Base-by-base conservation (phyloP, 2,329 filamentous ascomycete genomes). In the Colletotrichum liriopes region DNA sequence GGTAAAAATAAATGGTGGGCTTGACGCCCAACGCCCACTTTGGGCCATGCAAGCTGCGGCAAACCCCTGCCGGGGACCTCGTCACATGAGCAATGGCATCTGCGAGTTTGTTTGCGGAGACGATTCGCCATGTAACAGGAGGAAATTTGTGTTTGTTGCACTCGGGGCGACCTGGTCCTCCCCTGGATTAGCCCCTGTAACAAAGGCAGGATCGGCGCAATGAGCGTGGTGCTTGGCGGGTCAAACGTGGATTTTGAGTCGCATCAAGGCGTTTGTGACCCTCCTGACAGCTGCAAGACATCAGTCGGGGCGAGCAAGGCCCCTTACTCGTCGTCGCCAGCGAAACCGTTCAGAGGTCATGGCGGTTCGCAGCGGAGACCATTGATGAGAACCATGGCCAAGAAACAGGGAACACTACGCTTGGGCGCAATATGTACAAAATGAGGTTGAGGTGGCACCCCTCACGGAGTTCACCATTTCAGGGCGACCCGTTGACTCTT, bases 251-350 rank as follows among this genome's bases (percentile, higher is more conserved):
- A 14, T 35, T 32, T 64, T 55, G 60, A 69, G 59, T 72, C 59
- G 37, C 47, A 65, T 64, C 59, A 65, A 45, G n/a, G 41, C 32
- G 12, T 59, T 69, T 54, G 23, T 37, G 59, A 65, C 59, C 65
- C 59, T 72, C 66, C 70, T 72, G 65, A 60, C 54, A 65, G 70
- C 54, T 69, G 70, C 70, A 65, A 72, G 70, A 69, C 70, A 72
- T 69, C 54, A n/a, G 39, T 63, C 14, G 58, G 60, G 59, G 51
- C 39, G 47, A 47, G n/a, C 52, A 47, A 60, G 32, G 47, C 35
- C 41, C 52, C 49, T 18, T 39, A 52, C 29, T 37, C 49, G 47
- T 49, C 16, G 2, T 35, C 23, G 16, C 7, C n/a, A 64, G 26
- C 58, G 12, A 29, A 59, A 14, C 52, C 23, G 12, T 32, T 12